Base-by-base conservation (phyloP, 371 early-diverging fungal species). In the Rhizopus microsporus region DNA sequence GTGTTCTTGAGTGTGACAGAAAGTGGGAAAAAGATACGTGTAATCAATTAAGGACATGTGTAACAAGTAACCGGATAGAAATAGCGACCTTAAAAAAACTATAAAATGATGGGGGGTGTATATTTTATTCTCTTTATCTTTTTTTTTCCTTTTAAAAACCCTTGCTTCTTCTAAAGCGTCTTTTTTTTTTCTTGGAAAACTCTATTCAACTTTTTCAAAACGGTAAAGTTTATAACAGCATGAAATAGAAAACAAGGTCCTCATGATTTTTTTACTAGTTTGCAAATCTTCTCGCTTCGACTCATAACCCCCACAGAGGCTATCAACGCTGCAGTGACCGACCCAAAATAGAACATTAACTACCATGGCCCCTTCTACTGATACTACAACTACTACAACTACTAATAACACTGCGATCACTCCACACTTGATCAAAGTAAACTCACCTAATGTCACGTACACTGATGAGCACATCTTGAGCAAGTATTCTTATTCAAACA, bases 221-320 rank as follows among this genome's bases (percentile, higher is more conserved):
- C 74, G 74, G 74, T 74, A 71, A 70, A 47, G 30, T 7, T 13
- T 4, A 13, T 23, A 52, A 30, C 4, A 3, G 13, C 35, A 13
- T 35, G 10, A 12, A 12, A 12, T 37, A 13, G 12, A 43, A 12
- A 39, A 34, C 2, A n/a, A 47, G 38, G 42, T 34, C 42, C 17
- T 33, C 30, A n/a, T 43, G n/a, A 16, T 43, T 31, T 35, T 49
- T 39, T 54, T 10, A 10, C 16, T 59, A 80, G 91, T 92, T 91
- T 83, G 86, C 93, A 77, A 94, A 91, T 81, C 87, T 84, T 56
- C 81, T 93, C 64, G 71, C 84, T 69, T 90, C 91, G 52, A 72
- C 88, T 57, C 94, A 95, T 85, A 95, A 95, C 84, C 87, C 88
- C 60, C 88, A 92, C 84, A 83, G 92, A 81, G 93, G 93, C 68